Base-by-base conservation (phyloP, 2,329 filamentous ascomycete species). In the Beauveria brongniartii region DNA sequence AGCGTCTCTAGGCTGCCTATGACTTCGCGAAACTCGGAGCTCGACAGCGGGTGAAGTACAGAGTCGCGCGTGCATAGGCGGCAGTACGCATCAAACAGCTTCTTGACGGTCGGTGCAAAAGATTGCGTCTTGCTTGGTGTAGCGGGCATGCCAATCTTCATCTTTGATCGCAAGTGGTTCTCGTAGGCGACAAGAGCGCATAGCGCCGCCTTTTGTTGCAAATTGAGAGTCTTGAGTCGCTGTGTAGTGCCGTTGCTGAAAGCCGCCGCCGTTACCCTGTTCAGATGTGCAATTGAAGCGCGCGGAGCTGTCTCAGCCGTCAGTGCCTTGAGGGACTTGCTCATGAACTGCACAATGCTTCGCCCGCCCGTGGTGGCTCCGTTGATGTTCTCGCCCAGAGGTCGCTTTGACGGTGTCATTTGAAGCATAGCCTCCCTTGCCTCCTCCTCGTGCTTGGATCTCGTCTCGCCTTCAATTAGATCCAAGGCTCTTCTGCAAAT, bases 131-230 rank as follows among this genome's bases (percentile, higher is more conserved):
- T 90, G 10, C 85, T 86, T 0, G 88, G 87, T 1, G 88, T 86
- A 44, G 68, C 68, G 41, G 71, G 68, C 37, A 74, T 67, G 40
- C 69, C 70, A 22, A 74, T 66, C 67, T 76, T 83, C 61, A 78
- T 75, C 59, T 62, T 68, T 8, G 77, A 77, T 54, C 84, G 80
- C 66, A 84, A 88, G 64, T 85, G 86, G 67, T 89, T 90, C 72
- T 97, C 92, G n/a, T 94, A 84, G 2, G 91, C 91, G 44, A 93
- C 82, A 16, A 99, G 80, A 0, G 93, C 86, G 75, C 94, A 99
- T 10, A 99, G 81, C 0, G 93, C 92, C 4, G 93, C 94, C 73
- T 96, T 97, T 73, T 99, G 94, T 71, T 99, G 95, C 2, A 99
- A 81, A 71, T 97, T 99, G 61, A 99, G 83, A 5, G 87, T 86